Percentiles rank a stretch among this genome's conserved stretches.
Evolutionary conservation across 805 yeast species (phyloP).

Genomic region (Suhomyces canberraensis): DNA sequence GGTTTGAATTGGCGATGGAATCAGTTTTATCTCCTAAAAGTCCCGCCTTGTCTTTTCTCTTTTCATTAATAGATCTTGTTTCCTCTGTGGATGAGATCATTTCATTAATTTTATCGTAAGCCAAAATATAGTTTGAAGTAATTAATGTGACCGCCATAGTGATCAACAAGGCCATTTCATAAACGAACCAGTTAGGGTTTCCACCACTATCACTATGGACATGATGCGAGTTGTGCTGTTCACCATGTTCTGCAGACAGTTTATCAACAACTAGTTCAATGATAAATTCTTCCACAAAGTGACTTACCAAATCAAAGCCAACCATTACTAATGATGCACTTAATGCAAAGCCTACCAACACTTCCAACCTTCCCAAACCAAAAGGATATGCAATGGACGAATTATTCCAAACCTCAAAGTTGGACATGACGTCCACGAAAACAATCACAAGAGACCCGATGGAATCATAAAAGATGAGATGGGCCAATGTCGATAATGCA

Average conservation of each 20-base stretch:
- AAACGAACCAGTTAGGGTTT: constrained; percentile 25
- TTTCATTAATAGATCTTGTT: not conserved
- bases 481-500: constrained; percentile 75
- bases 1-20: not conserved
- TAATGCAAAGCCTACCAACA: constrained; percentile 80
- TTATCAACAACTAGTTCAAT: constrained; percentile 38
- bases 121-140: constrained; percentile 34
- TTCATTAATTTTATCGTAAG: constrained; percentile 30
- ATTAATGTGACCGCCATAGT: constrained; percentile 23
- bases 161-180: constrained; percentile 21
- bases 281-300: constrained; percentile 74
- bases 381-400: constrained; percentile 84
- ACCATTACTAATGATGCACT: constrained; percentile 84
- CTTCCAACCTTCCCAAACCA: constrained; percentile 90
- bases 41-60: constrained; percentile 3
- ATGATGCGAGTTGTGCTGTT: constrained; percentile 36
- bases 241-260: constrained; percentile 14
- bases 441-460: constrained; percentile 69
- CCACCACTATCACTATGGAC: constrained; percentile 27
- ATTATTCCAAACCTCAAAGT: constrained; percentile 87
- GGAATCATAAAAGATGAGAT: constrained; percentile 82
- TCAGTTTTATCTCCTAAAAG: constrained; percentile 2
- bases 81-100: constrained; percentile 27
- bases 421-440: constrained; percentile 75
- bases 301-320: constrained; percentile 85